Percentiles rank a stretch among this genome's conserved stretches.
These are phyloP conservation scores for Globisporangium middletonii DNA, from an alignment of 352 stramenopile species.

Conservation along the genomic window DNA sequence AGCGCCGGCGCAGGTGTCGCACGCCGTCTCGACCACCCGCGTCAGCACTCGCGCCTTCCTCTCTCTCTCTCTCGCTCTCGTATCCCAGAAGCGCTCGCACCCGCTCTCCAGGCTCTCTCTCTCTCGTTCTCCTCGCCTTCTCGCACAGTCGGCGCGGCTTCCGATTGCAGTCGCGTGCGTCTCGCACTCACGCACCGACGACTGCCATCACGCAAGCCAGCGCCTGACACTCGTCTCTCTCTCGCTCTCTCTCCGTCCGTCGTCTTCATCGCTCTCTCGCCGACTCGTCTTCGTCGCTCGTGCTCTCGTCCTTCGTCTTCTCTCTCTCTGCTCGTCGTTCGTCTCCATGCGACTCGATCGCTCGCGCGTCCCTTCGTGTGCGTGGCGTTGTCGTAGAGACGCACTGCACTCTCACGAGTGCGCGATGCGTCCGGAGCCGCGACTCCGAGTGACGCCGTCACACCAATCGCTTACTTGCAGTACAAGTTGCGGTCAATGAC, in stretches of 20 bases:
- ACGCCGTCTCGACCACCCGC: not conserved
- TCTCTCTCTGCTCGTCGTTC: not conserved
- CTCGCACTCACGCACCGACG: no score
- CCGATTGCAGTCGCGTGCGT: no score
- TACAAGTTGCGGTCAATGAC: constrained; percentile 99
- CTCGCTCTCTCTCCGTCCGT: constrained; percentile 1
- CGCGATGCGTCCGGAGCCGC: not conserved
- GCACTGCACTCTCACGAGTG: no score
- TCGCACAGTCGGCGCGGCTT: no score
- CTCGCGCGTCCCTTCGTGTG: no score
- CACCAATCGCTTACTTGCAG: constrained; percentile 70
- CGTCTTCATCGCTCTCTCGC: not conserved
- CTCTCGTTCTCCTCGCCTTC: not conserved
- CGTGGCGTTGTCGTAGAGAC: no score
- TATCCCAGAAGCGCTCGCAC: no score
- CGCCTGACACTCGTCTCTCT: not conserved
- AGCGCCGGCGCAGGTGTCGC: not conserved
- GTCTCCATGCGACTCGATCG: no score
- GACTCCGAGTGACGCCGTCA: not conserved
- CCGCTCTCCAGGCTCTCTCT: not conserved
- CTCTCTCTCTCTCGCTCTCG: constrained; percentile 2
- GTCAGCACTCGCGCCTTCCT: not conserved
- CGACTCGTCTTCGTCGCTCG: not conserved
- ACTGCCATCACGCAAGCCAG: no score
- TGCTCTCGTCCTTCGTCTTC: not conserved